phyloP scores from a whole-genome alignment of 164 flowering plant genomes.

The Echeveria elegans region DNA sequence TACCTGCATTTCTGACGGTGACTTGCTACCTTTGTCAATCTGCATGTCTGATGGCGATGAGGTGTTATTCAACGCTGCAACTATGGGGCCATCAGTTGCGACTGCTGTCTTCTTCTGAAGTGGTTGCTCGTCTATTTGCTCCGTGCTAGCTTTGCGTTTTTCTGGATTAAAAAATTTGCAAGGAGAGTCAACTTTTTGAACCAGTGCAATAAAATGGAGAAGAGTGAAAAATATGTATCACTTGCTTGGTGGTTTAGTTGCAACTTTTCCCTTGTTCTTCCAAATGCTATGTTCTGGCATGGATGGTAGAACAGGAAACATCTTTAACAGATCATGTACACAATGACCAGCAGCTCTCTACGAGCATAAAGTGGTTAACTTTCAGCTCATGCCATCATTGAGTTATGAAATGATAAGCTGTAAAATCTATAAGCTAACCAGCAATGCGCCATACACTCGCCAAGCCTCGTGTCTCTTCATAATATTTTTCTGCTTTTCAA shows the following conservation, averaged over 20 bases:
- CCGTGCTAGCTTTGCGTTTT: slow-evolving; percentile 55
- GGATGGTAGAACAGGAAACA: slow-evolving; percentile 47
- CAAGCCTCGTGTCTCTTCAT: slow-evolving; percentile 95
- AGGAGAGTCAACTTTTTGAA: neutral
- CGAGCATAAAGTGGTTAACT: neutral
- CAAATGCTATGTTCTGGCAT: slow-evolving; percentile 32
- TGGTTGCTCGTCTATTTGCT: slow-evolving; percentile 43
- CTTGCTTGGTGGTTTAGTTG: slow-evolving; percentile 46
- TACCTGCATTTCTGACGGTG: slow-evolving; percentile 28
- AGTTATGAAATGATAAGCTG: neutral
- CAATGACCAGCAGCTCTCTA: slow-evolving; percentile 85
- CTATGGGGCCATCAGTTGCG: slow-evolving; percentile 35
- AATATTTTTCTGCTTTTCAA: slow-evolving; percentile 83
- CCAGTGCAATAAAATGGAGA: neutral
- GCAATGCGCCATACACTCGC: slow-evolving; percentile 84
- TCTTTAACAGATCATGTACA: slow-evolving; percentile 59
- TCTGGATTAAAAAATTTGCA: slow-evolving; percentile 20
- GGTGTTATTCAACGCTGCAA: neutral
- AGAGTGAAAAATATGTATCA: slow-evolving; percentile 4
- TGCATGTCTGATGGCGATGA: neutral
- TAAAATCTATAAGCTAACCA: slow-evolving; percentile 36
- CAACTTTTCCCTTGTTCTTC: slow-evolving; percentile 38
- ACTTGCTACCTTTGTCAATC: slow-evolving; percentile 16
- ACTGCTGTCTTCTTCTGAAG: slow-evolving; percentile 44
- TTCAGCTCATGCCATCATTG: neutral